These are phyloP conservation scores for Vaccinium darrowii DNA, from an alignment of 148 eudicot genomes.

Conservation along the genomic window DNA sequence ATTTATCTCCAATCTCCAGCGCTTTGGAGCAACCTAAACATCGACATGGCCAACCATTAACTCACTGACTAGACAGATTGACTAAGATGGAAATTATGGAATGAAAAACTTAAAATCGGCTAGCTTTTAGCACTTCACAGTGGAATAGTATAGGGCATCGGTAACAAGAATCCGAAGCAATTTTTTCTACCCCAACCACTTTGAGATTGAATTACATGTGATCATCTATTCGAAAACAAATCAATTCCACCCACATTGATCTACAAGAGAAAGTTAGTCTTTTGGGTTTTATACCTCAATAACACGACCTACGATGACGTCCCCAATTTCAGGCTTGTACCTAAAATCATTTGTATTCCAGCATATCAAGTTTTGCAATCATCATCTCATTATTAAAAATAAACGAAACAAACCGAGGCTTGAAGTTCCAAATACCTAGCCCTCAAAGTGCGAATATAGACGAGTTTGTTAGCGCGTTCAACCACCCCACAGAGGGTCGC, in stretches of 20 bases:
- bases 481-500: conserved; percentile 86
- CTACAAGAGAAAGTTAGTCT: not conserved
- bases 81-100: not conserved
- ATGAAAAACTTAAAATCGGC: not conserved
- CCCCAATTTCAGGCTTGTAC: conserved; percentile 94
- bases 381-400: not conserved
- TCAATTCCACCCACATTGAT: not conserved
- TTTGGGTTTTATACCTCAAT: conserved; percentile 53
- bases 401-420: not conserved
- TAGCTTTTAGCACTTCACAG: not conserved
- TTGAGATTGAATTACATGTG: not conserved
- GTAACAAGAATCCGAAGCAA: not conserved
- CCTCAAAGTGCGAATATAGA: conserved; percentile 74
- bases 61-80: not conserved
- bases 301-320: conserved; percentile 82
- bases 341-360: conserved; percentile 27
- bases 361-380: not conserved
- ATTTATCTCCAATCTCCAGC: conserved; percentile 86
- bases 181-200: not conserved
- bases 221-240: not conserved
- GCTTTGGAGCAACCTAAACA: conserved; percentile 71
- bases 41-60: not conserved
- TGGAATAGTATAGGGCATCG: not conserved
- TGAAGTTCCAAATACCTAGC: conserved; percentile 50
- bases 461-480: conserved; percentile 81